These are phyloP conservation scores for Leersia perrieri DNA, from an alignment of 176 grass and related monocot genomes.

Conservation along the genomic window DNA sequence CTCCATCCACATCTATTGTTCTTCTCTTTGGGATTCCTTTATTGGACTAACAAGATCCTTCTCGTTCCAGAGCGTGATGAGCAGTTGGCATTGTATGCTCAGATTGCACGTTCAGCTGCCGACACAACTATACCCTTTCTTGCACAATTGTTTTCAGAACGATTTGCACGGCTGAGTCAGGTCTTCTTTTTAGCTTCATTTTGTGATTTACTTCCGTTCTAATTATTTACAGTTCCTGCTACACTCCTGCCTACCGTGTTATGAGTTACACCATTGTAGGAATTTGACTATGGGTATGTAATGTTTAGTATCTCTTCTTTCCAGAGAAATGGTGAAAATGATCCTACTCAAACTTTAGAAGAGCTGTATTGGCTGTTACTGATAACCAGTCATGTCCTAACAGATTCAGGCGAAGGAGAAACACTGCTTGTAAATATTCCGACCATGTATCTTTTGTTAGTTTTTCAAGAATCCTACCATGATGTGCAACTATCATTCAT, in stretches of 20 bases:
- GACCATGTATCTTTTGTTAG: conserved; percentile 24
- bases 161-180: conserved; percentile 71
- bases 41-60: conserved; percentile 29
- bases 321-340: conserved; percentile 65
- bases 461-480: neutral
- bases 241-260: neutral
- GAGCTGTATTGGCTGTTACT: conserved; percentile 96
- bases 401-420: conserved; percentile 98
- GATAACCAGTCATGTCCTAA: conserved; percentile 91
- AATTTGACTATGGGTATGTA: neutral
- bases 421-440: conserved; percentile 80
- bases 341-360: conserved; percentile 82
- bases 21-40: neutral
- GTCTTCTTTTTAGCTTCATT: conserved; percentile 36
- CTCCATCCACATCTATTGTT: neutral
- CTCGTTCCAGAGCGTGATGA: conserved; percentile 87
- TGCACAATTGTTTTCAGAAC: conserved; percentile 68
- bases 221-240: neutral
- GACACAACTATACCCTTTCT: conserved; percentile 84
- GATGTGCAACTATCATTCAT: neutral
- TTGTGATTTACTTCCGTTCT: conserved; percentile 10
- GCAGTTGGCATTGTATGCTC: conserved; percentile 85
- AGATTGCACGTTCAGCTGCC: conserved; percentile 77
- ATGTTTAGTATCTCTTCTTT: conserved; percentile 23
- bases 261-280: conserved; percentile 1